These are phyloP conservation scores for Sequoia sempervirens DNA, from an alignment of 75 land plant species.

Conservation along the genomic window DNA sequence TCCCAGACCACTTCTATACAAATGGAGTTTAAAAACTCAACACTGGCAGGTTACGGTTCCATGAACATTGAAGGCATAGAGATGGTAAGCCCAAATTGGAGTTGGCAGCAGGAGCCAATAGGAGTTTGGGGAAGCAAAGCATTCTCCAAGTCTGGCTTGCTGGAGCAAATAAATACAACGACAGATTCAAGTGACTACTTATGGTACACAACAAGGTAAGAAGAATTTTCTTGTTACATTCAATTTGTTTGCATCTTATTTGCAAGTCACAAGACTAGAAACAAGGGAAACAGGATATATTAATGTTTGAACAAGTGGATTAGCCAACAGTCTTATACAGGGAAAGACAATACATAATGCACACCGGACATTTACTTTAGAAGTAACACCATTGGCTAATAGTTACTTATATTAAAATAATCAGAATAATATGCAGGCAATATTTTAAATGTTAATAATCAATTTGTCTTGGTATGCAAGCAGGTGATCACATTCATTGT, in stretches of 20 bases:
- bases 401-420: neutral
- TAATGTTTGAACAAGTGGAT: neutral
- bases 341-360: neutral
- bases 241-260: neutral
- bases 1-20: slow-evolving; percentile 28
- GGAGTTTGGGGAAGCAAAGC: slow-evolving; percentile 50
- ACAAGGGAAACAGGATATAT: neutral
- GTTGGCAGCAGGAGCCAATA: slow-evolving; percentile 57
- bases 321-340: neutral
- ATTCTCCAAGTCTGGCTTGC: slow-evolving; percentile 36
- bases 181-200: slow-evolving; percentile 88
- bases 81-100: slow-evolving; percentile 43
- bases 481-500: too few relatives aligned
- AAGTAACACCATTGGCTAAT: neutral
- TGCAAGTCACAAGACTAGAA: slow-evolving; percentile 3
- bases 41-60: slow-evolving; percentile 9
- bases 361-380: neutral
- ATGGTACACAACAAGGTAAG: slow-evolving; percentile 91
- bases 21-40: slow-evolving; percentile 9
- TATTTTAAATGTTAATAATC: neutral
- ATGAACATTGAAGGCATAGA: slow-evolving; percentile 7
- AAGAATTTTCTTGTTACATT: neutral
- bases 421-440: neutral
- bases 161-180: slow-evolving; percentile 89
- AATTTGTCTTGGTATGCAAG: neutral